Evolutionary conservation across 345 rosid species (phyloP).

Genomic region (Brassica rapa): DNA sequence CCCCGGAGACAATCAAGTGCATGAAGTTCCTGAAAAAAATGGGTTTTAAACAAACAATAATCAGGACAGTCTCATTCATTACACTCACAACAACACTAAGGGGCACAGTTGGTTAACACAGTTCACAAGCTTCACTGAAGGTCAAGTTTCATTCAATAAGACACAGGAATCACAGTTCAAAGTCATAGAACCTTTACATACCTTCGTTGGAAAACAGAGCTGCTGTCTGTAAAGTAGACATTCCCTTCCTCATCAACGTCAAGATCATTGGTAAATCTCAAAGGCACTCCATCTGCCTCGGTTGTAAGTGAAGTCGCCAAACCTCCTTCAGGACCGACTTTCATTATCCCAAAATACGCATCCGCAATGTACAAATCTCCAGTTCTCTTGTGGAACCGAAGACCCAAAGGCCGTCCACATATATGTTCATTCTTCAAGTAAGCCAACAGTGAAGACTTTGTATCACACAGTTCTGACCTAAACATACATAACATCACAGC

Average conservation of each 20-base stretch:
- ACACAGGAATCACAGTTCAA: not conserved
- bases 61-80: not conserved
- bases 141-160: not conserved
- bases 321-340: slow-evolving; percentile 89
- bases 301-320: slow-evolving; percentile 68
- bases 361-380: slow-evolving; percentile 92
- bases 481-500: slow-evolving; percentile 11
- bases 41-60: not conserved
- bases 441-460: slow-evolving; percentile 54
- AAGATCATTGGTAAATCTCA: slow-evolving; percentile 84
- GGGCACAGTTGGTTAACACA: not conserved
- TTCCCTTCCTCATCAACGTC: slow-evolving; percentile 86
- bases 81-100: not conserved
- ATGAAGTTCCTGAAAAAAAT: slow-evolving; percentile 68
- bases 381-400: slow-evolving; percentile 70
- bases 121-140: not conserved
- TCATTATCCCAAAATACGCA: slow-evolving; percentile 88
- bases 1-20: slow-evolving; percentile 75
- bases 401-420: slow-evolving; percentile 93
- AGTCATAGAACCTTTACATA: slow-evolving; percentile 16
- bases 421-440: slow-evolving; percentile 81
- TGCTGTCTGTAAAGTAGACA: slow-evolving; percentile 91
- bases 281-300: slow-evolving; percentile 82
- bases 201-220: slow-evolving; percentile 82
- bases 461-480: slow-evolving; percentile 72